phyloP scores from a whole-genome alignment of 176 grass and related monocot genomes.

The Avena atlantica region DNA sequence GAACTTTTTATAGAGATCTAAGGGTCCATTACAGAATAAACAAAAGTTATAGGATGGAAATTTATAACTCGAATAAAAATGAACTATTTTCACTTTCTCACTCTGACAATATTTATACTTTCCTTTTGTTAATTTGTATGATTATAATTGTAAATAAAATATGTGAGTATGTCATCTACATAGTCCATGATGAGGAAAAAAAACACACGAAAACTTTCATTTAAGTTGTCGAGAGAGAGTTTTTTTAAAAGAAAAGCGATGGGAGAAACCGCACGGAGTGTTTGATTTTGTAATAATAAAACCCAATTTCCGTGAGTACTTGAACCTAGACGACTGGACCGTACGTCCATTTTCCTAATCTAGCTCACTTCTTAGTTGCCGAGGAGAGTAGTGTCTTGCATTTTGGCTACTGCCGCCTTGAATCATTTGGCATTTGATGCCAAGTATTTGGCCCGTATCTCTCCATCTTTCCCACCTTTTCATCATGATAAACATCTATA shows the following conservation, averaged over 20 bases:
- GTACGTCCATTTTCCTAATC: no score
- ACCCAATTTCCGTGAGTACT: no score
- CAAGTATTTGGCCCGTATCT: constrained; percentile 2
- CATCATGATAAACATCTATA: constrained; percentile 1
- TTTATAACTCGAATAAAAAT: no score
- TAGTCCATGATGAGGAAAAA: neutral
- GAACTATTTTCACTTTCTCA: neutral
- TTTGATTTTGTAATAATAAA: no score
- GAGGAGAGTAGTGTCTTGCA: neutral
- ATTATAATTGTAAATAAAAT: neutral
- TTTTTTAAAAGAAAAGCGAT: no score
- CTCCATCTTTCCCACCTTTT: neutral
- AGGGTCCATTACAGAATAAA: no score
- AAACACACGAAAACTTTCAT: neutral
- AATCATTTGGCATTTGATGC: constrained; percentile 1
- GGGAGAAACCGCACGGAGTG: no score
- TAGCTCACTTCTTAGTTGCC: neutral
- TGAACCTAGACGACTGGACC: no score
- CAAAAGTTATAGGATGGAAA: no score
- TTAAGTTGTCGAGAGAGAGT: neutral
- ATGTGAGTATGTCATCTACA: neutral
- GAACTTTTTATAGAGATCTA: no score
- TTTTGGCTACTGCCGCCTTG: neutral
- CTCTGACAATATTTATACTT: neutral
- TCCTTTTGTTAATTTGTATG: neutral